Evolutionary conservation across 1,284 basidiomycete species (phyloP), one percentile per base, ranked within the genome.

Genomic region (Cystobasidium pallidum): DNA sequence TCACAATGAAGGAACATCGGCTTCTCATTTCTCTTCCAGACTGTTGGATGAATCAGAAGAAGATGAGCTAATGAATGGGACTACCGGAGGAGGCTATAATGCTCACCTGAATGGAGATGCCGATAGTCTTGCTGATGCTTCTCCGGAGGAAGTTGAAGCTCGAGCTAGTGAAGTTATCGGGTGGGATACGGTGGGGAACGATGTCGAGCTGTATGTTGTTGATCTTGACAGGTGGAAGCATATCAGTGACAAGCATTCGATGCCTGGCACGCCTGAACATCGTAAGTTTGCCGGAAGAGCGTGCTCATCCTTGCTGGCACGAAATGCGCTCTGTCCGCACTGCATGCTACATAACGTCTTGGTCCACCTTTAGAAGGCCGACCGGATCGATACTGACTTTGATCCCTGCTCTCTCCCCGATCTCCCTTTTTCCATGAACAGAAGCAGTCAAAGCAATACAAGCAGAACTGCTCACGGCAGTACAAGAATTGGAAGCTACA

Each of bases 381-480:
- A n/a, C n/a, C n/a, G n/a, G n/a, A n/a, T n/a, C n/a, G n/a, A 19
- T 62, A 24, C 26, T 24, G 43, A 64, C n/a, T n/a, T 49, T 24
- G 32, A 36, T 8, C 54, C 21, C 30, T 19, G n/a, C 36, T 36
- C 55, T 11, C 17, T 21, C 8, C 55, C n/a, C 32, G 19, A n/a
- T 24, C 19, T 19, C 47, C 47, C 47, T 19, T 24, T n/a, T 24
- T 4, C 21, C 21, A 24, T 24, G 10, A n/a, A n/a, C 26, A 71
- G 68, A 71, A 41, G n/a, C 47, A 24, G 17, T 71, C 8, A 52
- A 71, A 57, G 59, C 28, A 21, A 71, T 71, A 21, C 68, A 71
- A 64, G 49, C 59, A 13, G 30, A 57, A 26, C 26, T 71, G 11
- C 24, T 71, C 0, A 28, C n/a, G 30, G 61, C 47, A 15, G 68